These are phyloP conservation scores for Yarrowia keelungensis DNA, from an alignment of 805 yeast genomes.

Conservation along the genomic window DNA sequence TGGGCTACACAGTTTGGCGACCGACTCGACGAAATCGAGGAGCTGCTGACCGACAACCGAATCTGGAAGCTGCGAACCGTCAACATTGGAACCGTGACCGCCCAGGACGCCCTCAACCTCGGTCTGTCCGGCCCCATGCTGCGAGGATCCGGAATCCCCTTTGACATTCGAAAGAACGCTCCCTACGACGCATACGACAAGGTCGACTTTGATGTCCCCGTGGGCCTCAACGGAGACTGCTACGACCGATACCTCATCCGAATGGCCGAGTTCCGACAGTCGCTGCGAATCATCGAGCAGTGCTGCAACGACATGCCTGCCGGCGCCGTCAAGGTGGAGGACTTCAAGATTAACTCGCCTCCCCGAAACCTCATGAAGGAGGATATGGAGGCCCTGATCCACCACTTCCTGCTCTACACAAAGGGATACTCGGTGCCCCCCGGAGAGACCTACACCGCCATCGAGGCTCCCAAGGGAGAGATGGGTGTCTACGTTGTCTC, in stretches of 20 bases:
- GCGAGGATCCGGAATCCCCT: slow-evolving; percentile 89
- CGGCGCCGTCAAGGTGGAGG: slow-evolving; percentile 91
- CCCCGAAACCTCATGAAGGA: slow-evolving; percentile 83
- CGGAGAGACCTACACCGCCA: slow-evolving; percentile 90
- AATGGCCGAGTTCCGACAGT: slow-evolving; percentile 92
- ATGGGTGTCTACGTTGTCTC: slow-evolving; percentile 90
- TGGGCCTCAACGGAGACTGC: slow-evolving; percentile 87
- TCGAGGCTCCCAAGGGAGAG: slow-evolving; percentile 95
- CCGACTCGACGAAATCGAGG: slow-evolving; percentile 89
- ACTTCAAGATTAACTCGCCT: slow-evolving; percentile 83
- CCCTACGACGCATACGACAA: slow-evolving; percentile 90
- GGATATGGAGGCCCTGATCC: slow-evolving; percentile 91
- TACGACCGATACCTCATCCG: slow-evolving; percentile 87
- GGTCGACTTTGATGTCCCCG: slow-evolving; percentile 87
- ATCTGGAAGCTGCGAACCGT: slow-evolving; percentile 89
- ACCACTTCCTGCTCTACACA: slow-evolving; percentile 85
- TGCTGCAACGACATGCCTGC: slow-evolving; percentile 91
- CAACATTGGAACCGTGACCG: slow-evolving; percentile 79
- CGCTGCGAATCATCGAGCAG: slow-evolving; percentile 86
- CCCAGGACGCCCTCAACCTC: slow-evolving; percentile 86
- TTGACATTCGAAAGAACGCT: slow-evolving; percentile 81
- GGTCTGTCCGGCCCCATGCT: slow-evolving; percentile 86
- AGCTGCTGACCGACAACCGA: slow-evolving; percentile 86
- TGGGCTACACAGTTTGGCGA: slow-evolving; percentile 97
- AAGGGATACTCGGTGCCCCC: slow-evolving; percentile 89